Evolutionary conservation across 2,329 filamentous ascomycete genomes (phyloP).

Genomic region (Aspergillus aculeatinus): DNA sequence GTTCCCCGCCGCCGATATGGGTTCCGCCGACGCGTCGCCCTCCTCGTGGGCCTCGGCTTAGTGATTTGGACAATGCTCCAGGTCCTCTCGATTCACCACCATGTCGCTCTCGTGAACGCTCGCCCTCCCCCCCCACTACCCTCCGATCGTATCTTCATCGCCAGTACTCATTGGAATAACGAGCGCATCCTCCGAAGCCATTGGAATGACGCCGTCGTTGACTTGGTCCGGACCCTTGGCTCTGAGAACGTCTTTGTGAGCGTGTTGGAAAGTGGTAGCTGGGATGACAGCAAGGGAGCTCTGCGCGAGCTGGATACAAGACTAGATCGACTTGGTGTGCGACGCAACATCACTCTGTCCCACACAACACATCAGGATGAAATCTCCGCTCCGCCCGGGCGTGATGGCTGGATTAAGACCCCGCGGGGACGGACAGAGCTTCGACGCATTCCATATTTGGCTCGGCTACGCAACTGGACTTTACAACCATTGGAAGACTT

Average conservation of each 20-base stretch:
- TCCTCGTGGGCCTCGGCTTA: background rate
- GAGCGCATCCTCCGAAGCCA: slow-evolving; percentile 59
- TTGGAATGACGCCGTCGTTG: slow-evolving; percentile 63
- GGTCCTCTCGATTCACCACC: background rate
- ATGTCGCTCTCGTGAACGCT: background rate
- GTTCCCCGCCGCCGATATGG: background rate
- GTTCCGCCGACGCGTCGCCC: background rate
- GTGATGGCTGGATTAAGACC: slow-evolving; percentile 65
- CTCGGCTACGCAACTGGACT: slow-evolving; percentile 63
- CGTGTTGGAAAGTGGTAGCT: slow-evolving; percentile 67
- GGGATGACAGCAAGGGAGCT: slow-evolving; percentile 65
- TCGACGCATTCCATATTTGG: slow-evolving; percentile 67
- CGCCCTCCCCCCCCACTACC: background rate
- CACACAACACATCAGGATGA: slow-evolving; percentile 59
- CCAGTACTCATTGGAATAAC: slow-evolving; percentile 68
- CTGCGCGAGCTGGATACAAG: slow-evolving; percentile 57
- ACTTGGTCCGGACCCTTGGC: slow-evolving; percentile 58
- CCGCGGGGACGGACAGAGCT: slow-evolving; percentile 54
- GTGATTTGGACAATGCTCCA: background rate
- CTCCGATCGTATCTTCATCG: slow-evolving; percentile 60
- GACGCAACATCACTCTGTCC: slow-evolving; percentile 58
- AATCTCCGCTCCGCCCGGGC: slow-evolving; percentile 45
- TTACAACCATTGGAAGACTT: slow-evolving; percentile 59
- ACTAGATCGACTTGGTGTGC: slow-evolving; percentile 54
- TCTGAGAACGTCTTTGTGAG: slow-evolving; percentile 66